Conservation (phyloP, 495 filamentous ascomycete genomes). For the Podospora bellae-mahoneyi region DNA sequence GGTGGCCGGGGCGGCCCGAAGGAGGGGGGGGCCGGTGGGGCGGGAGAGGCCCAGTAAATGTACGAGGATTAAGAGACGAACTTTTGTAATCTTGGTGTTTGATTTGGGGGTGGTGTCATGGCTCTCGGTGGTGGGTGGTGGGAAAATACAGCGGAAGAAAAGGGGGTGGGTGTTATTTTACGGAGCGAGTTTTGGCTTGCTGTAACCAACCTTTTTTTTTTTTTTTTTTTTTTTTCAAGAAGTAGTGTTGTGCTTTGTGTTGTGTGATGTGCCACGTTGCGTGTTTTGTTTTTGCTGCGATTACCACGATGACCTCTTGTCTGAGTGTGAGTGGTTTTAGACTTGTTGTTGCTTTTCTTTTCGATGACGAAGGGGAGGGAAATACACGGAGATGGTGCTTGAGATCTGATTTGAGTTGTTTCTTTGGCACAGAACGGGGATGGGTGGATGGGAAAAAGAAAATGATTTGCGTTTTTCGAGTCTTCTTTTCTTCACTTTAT, state of each 20-base stretch:
- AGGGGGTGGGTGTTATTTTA: background rate
- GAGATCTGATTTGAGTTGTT: background rate
- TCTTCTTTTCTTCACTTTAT: background rate
- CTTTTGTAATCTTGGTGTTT: slow-evolving; percentile 32
- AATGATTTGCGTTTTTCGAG: background rate
- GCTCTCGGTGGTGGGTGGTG: background rate
- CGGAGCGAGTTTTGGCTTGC: too few relatives aligned
- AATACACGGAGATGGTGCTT: too few relatives aligned
- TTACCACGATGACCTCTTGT: background rate
- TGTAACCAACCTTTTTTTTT: background rate
- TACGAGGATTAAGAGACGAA: background rate
- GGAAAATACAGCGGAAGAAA: background rate
- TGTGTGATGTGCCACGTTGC: too few relatives aligned
- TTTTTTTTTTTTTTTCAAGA: background rate
- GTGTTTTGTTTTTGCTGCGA: background rate
- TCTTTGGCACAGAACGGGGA: background rate
- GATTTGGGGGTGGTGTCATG: background rate
- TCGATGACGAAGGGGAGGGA: too few relatives aligned
- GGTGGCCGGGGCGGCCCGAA: slow-evolving; percentile 59
- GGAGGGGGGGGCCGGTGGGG: slow-evolving; percentile 47
- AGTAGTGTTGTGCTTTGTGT: too few relatives aligned
- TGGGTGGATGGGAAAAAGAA: background rate
- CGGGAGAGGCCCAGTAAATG: slow-evolving; percentile 28
- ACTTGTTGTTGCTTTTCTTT: background rate
- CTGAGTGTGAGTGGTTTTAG: background rate